Evolutionary conservation across 495 filamentous ascomycete genomes (phyloP).

Genomic region (Podospora sp.): DNA sequence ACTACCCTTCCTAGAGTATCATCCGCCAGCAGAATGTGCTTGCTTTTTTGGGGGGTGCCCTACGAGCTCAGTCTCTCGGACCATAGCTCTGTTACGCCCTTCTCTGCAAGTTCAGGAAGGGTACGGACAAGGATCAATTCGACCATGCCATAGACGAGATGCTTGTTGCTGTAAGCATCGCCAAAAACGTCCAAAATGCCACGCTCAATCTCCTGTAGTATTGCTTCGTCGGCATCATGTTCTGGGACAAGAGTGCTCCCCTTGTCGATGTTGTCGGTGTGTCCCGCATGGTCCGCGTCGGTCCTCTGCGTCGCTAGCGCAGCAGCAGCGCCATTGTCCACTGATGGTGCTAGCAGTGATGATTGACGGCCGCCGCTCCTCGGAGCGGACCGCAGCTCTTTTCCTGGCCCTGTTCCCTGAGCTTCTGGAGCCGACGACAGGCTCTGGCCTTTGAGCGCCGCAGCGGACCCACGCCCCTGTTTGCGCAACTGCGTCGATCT

Average conservation of each 20-base stretch:
- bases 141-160: conserved; percentile 75
- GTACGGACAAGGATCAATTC: conserved; percentile 78
- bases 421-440: background rate
- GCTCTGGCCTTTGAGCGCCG: background rate
- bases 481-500: conserved; percentile 16
- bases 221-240: conserved; percentile 41
- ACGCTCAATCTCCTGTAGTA: conserved; percentile 52
- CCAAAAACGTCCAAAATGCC: conserved; percentile 70
- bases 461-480: conserved; percentile 1
- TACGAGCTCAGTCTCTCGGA: conserved; percentile 64
- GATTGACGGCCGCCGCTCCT: conserved; percentile 21
- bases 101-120: conserved; percentile 81
- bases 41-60: background rate
- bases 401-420: conserved; percentile 1
- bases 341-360: background rate
- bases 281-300: background rate
- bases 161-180: conserved; percentile 87
- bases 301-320: conserved; percentile 4
- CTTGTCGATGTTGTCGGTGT: conserved; percentile 1
- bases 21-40: background rate
- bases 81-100: conserved; percentile 70
- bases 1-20: background rate
- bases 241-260: conserved; percentile 23
- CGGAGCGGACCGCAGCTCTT: conserved; percentile 15
- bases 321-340: background rate